Conservation (phyloP, 257 asterid genomes). For the Przewalskia tangutica region DNA sequence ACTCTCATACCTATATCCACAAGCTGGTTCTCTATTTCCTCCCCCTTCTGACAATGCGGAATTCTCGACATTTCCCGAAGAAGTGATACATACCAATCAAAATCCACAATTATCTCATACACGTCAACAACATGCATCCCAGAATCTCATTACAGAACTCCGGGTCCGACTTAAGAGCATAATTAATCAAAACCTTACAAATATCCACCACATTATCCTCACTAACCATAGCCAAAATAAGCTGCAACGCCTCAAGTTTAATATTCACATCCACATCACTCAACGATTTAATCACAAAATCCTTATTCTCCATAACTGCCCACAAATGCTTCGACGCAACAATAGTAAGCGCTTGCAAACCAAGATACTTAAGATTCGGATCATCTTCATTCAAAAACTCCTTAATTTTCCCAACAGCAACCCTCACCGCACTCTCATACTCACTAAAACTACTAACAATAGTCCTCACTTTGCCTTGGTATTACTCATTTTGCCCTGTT, state of each 20-base stretch:
- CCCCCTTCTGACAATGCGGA: conserved; percentile 82
- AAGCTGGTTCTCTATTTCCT: conserved; percentile 66
- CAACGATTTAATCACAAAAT: conserved; percentile 78
- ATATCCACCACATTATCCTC: conserved; percentile 82
- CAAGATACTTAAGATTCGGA: conserved; percentile 81
- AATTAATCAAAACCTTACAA: conserved; percentile 69
- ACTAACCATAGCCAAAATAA: conserved; percentile 78
- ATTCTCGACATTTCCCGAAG: conserved; percentile 87
- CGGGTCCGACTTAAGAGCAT: conserved; percentile 80
- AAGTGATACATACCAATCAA: conserved; percentile 82
- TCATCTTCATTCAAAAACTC: conserved; percentile 83
- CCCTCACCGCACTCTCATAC: conserved; percentile 60
- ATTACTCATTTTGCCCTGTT: not conserved
- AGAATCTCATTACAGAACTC: conserved; percentile 84
- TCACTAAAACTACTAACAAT: conserved; percentile 67
- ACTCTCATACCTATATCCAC: conserved; percentile 94
- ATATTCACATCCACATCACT: conserved; percentile 71
- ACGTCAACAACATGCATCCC: conserved; percentile 51
- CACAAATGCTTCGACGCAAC: conserved; percentile 50
- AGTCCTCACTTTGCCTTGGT: conserved; percentile 15
- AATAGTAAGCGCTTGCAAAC: conserved; percentile 63
- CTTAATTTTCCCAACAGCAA: conserved; percentile 61
- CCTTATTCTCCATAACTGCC: conserved; percentile 88
- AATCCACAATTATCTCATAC: conserved; percentile 68
- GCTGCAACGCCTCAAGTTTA: conserved; percentile 73